These are phyloP conservation scores for Effrenium voratum DNA, from an alignment of 73 alveolate species.

Conservation along the genomic window DNA sequence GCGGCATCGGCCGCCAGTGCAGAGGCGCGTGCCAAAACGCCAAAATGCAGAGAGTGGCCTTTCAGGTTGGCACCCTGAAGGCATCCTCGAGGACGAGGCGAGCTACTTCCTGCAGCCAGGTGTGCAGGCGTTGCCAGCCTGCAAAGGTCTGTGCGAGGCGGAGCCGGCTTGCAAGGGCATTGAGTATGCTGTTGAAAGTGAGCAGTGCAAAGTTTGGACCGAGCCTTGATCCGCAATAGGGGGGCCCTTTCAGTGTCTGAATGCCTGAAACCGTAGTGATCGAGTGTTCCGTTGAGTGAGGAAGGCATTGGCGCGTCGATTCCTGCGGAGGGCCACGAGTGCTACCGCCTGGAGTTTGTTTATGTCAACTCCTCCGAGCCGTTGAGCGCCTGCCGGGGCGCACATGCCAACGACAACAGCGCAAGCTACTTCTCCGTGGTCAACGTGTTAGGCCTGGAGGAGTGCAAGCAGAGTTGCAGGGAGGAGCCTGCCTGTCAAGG, in stretches of 20 bases:
- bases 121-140: background rate
- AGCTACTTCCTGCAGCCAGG: background rate
- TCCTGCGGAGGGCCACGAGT: background rate
- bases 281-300: background rate
- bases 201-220: constrained; percentile 11
- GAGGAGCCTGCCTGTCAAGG: constrained; percentile 73
- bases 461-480: constrained; percentile 74
- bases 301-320: background rate
- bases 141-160: constrained; percentile 26
- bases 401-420: background rate
- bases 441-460: background rate
- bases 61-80: background rate
- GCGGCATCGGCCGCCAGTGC: constrained; percentile 34
- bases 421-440: constrained; percentile 18
- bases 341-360: constrained; percentile 41
- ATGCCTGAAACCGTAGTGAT: background rate
- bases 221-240: background rate
- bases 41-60: background rate
- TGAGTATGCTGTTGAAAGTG: background rate
- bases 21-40: background rate
- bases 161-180: constrained; percentile 46
- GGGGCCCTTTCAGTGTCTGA: too few species aligned
- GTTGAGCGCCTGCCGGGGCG: constrained; percentile 63
- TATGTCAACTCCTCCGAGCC: constrained; percentile 3
- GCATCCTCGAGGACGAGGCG: background rate